Evolutionary conservation across 768 basidiomycete species (phyloP).

Genomic region (Serendipita sp.): DNA sequence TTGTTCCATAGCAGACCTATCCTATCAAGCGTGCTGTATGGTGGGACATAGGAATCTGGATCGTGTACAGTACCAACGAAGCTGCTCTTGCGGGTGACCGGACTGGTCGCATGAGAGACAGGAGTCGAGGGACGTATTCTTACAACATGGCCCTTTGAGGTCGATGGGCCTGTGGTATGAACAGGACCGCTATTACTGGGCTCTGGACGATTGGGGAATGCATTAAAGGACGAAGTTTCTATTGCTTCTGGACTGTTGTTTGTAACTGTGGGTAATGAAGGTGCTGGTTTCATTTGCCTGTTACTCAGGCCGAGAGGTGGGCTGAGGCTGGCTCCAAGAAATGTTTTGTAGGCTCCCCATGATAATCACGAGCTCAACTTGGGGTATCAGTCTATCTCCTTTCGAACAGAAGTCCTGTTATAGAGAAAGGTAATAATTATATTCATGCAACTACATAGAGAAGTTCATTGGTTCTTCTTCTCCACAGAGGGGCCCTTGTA

Average conservation of each 20-base stretch:
- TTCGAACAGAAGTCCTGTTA: too few species aligned
- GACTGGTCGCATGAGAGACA: background rate
- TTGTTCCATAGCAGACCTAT: background rate
- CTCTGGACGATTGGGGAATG: background rate
- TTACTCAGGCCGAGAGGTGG: background rate
- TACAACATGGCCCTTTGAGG: background rate
- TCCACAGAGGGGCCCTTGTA: background rate
- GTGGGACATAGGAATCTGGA: background rate
- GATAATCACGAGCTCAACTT: background rate
- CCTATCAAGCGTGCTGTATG: background rate
- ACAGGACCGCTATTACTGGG: background rate
- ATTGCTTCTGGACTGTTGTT: background rate
- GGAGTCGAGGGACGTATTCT: background rate
- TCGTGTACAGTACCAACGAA: conserved; percentile 3
- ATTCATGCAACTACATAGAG: background rate
- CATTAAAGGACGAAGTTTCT: background rate
- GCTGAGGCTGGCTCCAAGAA: background rate
- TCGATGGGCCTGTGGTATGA: background rate
- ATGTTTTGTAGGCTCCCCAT: background rate
- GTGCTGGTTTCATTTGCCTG: background rate
- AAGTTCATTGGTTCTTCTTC: background rate
- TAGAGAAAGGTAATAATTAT: background rate
- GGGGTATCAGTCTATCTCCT: background rate
- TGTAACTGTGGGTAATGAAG: background rate
- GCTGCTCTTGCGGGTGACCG: background rate